These are phyloP conservation scores for Dendrostoma leiphaemia DNA, from an alignment of 2,329 filamentous ascomycete species.

Conservation along the genomic window DNA sequence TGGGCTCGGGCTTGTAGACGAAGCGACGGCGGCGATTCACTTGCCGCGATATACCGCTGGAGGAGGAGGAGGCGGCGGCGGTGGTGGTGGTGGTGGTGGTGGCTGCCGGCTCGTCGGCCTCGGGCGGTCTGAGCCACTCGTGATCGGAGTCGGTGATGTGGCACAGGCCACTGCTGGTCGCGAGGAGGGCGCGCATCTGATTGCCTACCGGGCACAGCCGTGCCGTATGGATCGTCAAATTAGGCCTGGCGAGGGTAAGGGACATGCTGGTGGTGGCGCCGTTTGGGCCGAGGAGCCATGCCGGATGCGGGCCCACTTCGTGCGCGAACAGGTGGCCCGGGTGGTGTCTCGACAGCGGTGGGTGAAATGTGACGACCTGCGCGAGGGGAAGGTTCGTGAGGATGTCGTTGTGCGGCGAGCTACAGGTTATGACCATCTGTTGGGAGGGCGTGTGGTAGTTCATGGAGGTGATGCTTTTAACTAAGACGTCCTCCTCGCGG, in stretches of 20 bases:
- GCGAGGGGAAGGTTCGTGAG: slow-evolving; percentile 43
- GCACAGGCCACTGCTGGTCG: slow-evolving; percentile 47
- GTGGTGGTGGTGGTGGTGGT: no score
- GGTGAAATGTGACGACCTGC: slow-evolving; percentile 45
- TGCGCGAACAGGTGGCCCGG: slow-evolving; percentile 20
- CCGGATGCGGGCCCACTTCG: slow-evolving; percentile 24
- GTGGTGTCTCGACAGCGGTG: slow-evolving; percentile 29
- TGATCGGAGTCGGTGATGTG: slow-evolving; percentile 30
- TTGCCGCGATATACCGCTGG: no score
- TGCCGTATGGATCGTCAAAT: slow-evolving; percentile 26
- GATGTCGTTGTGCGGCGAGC: slow-evolving; percentile 31
- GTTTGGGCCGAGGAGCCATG: slow-evolving; percentile 39
- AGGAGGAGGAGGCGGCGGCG: no score
- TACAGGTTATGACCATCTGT: slow-evolving; percentile 42
- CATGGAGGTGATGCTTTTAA: slow-evolving; percentile 43
- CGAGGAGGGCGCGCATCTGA: slow-evolving; percentile 43
- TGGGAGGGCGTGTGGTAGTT: slow-evolving; percentile 43
- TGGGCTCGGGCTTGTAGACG: not conserved
- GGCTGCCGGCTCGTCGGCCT: not conserved
- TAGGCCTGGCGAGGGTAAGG: slow-evolving; percentile 12
- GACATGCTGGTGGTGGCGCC: not conserved
- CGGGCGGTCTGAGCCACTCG: slow-evolving; percentile 25
- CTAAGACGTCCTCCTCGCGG: slow-evolving; percentile 25
- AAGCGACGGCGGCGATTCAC: no score
- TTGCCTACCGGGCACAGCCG: slow-evolving; percentile 38